These are phyloP conservation scores for Plasmodium gonderi DNA, from an alignment of 169 alveolate genomes.

Conservation along the genomic window DNA sequence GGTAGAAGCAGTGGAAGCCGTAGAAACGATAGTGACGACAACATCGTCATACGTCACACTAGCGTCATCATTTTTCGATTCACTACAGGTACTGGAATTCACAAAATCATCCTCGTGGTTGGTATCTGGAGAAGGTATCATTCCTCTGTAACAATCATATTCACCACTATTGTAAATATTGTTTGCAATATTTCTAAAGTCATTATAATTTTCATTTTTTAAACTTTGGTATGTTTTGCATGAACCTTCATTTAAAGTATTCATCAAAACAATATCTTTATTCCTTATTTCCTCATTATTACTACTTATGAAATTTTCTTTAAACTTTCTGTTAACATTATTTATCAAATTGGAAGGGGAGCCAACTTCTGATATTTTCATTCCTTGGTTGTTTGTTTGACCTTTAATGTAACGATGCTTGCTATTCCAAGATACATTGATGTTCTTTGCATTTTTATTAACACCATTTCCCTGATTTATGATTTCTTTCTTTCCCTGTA, in stretches of 20 bases:
- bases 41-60: no score
- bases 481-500: background rate
- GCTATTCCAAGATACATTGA: no score
- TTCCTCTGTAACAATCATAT: background rate
- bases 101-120: background rate
- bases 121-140: background rate
- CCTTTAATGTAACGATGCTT: no score
- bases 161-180: background rate
- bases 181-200: background rate
- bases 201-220: background rate
- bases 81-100: background rate
- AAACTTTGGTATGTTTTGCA: background rate
- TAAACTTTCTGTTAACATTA: constrained; percentile 26
- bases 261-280: background rate
- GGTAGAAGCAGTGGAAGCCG: no score
- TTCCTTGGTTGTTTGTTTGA: background rate
- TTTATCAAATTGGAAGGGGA: background rate
- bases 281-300: constrained; percentile 6
- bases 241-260: background rate
- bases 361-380: background rate
- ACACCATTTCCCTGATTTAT: background rate
- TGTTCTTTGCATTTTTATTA: background rate
- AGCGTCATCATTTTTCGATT: no score
- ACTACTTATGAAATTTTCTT: constrained; percentile 29
- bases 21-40: no score